Evolutionary conservation across 75 land plant genomes (phyloP).

Genomic region (Selaginella tamariscina): DNA sequence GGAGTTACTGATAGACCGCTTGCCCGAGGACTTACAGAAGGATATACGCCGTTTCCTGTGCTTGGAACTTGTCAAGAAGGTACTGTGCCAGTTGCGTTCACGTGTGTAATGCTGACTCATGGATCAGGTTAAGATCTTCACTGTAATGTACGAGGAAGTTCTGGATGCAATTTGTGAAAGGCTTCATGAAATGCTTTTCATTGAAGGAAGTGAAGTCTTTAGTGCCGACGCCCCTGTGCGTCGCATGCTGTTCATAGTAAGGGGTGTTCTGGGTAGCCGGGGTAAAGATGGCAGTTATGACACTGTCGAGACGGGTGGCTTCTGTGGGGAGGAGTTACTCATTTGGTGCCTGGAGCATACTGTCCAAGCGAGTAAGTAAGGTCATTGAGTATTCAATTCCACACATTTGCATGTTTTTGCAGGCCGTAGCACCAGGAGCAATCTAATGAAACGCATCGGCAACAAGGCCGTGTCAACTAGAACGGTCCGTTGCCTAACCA

Average conservation of each 20-base stretch:
- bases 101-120: background rate
- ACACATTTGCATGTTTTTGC: background rate
- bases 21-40: conserved; percentile 6
- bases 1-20: background rate
- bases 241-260: conserved; percentile 75
- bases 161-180: conserved; percentile 69
- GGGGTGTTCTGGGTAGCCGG: conserved; percentile 54
- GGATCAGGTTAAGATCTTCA: conserved; percentile 58
- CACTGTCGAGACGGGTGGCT: conserved; percentile 30
- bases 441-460: no score
- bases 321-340: conserved; percentile 91
- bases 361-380: conserved; percentile 5
- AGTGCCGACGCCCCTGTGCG: conserved; percentile 37
- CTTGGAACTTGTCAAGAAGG: conserved; percentile 12
- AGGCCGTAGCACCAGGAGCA: no score
- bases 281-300: conserved; percentile 35
- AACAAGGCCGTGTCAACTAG: conserved; percentile 41
- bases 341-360: conserved; percentile 65
- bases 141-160: conserved; percentile 54
- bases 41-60: conserved; percentile 8
- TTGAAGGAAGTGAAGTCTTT: conserved; percentile 50
- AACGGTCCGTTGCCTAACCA: conserved; percentile 44
- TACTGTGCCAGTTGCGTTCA: background rate
- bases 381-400: background rate
- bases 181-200: conserved; percentile 54